Base-by-base conservation (phyloP, 2,329 filamentous ascomycete genomes). In the Fusarium sp. region DNA sequence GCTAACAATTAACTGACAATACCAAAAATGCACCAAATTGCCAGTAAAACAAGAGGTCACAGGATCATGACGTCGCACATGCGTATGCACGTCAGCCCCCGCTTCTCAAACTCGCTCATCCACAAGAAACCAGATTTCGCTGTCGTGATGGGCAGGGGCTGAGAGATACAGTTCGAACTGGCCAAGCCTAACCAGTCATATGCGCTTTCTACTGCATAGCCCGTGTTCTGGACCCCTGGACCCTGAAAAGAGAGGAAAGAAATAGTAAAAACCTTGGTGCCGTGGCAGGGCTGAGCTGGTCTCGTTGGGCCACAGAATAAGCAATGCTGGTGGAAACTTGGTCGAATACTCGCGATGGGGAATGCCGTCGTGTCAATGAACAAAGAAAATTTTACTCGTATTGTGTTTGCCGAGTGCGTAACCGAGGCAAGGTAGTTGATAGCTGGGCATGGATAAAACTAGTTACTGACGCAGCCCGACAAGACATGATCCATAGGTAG, bases 21-120 rank as follows among this genome's bases (percentile, higher is more conserved):
- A 10, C 49, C 13, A 22, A 58, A 62, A 55, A 51, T 17, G 21
- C 52, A 46, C 24, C n/a, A 15, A 28, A 36, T 13, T 56, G 34
- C 47, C 43, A 56, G 38, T 67, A n/a, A 62, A 43, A 54, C 44
- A 21, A 40, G 38, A 55, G 65, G 62, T 70, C 69, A 60, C 45
- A 49, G 24, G 59, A 42, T 57, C 66, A 73, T 73, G 71, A 73
- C 71, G 71, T 73, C 69, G 66, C 65, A 67, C 65, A 72, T 71
- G 71, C 66, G 57, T 57, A 69, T 73, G 71, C 71, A 69, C 68
- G 66, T 72, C 71, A 73, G 67, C 67, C 67, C 64, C 67, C 69
- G 42, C 64, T 57, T 46, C 52, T 44, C 43, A 31, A 15, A 36
- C 40, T 50, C 49, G 15, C 46, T 44, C 40, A 46, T 51, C 38